Evolutionary conservation across 768 basidiomycete genomes (phyloP), one percentile per base, ranked within the genome.

Genomic region (Boletus eberwhitei): DNA sequence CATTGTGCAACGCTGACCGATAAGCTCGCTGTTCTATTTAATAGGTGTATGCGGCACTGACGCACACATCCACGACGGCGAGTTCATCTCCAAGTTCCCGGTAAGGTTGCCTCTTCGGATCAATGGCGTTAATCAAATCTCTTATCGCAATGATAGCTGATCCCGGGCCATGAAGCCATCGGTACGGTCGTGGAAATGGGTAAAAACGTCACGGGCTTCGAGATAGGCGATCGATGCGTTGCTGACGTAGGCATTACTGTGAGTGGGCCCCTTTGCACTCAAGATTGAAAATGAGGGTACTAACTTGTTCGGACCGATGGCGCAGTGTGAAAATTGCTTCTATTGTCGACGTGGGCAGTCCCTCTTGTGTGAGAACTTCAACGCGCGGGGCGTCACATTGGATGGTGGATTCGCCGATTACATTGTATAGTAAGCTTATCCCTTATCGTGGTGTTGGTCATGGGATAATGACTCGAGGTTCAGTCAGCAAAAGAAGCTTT

Each of bases 391-490:
- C 45, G 88, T 93, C 42, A 88, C 85, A 19, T 73, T 81, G 61
- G 85, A 88, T 58, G 93, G 93, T 53, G 93, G 90, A 26, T 96
- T 96, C 67, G 90, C 92, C 8, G 91, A 93, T 66, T 94, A 93
- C 73, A 82, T 93, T 61, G 82, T 80, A 54, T 91, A 88, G 91
- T 92, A 63, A 69, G 86, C 70, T 16, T 35, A 14, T 42, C 12
- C 17, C 3, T 9, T 24, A 12, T 21, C 8, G 3, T 21, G 21
- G 14, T 11, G 3, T 35, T 11, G n/a, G 5, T 52, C 31, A 42
- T 42, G 31, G 34, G 14, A 24, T 54, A 5, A 38, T 29, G 6
- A 49, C 36, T 37, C 7, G 24, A 2, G 8, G 2, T 24, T 24
- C 52, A 87, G 87, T 60, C 76, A 80, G 53, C 78, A 87, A 56